Percentiles rank a stretch among this genome's conserved stretches.
Evolutionary conservation across 306 rosid species (phyloP).

Genomic region (Cajanus cajan): DNA sequence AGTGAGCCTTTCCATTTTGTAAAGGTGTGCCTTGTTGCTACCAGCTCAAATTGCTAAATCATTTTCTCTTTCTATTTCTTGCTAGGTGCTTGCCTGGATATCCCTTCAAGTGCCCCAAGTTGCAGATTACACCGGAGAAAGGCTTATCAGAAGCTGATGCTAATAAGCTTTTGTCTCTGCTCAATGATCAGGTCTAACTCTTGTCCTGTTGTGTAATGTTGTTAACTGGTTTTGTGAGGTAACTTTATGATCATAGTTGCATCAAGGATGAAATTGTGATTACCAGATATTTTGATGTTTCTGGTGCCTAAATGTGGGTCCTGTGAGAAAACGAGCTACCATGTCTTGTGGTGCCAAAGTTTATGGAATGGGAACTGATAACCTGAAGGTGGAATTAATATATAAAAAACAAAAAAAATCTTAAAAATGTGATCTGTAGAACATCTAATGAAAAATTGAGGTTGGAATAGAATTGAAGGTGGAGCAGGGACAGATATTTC

Average conservation of each 20-base stretch:
- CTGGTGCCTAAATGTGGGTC: background rate
- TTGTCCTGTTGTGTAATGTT: background rate
- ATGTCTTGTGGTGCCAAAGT: background rate
- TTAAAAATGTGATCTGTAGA: background rate
- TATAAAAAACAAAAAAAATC: background rate
- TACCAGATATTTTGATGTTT: background rate
- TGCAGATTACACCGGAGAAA: slow-evolving; percentile 72
- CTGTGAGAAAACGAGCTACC: background rate
- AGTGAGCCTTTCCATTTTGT: background rate
- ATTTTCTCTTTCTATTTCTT: slow-evolving; percentile 3
- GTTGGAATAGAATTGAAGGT: background rate
- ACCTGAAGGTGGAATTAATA: background rate
- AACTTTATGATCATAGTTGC: background rate
- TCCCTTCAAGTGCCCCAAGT: slow-evolving; percentile 90
- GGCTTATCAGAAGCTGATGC: slow-evolving; percentile 69
- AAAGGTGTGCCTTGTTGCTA: slow-evolving; percentile 2
- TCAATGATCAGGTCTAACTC: slow-evolving; percentile 70
- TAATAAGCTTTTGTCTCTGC: slow-evolving; percentile 67
- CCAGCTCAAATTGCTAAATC: background rate
- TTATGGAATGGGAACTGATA: slow-evolving; percentile 11
- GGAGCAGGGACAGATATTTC: background rate
- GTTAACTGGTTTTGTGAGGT: slow-evolving; percentile 6
- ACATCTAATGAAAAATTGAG: background rate
- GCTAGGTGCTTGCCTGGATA: slow-evolving; percentile 85
- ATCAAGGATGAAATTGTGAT: slow-evolving; percentile 10